phyloP scores from a whole-genome alignment of 768 basidiomycete genomes.

The Tulasnella calospora region DNA sequence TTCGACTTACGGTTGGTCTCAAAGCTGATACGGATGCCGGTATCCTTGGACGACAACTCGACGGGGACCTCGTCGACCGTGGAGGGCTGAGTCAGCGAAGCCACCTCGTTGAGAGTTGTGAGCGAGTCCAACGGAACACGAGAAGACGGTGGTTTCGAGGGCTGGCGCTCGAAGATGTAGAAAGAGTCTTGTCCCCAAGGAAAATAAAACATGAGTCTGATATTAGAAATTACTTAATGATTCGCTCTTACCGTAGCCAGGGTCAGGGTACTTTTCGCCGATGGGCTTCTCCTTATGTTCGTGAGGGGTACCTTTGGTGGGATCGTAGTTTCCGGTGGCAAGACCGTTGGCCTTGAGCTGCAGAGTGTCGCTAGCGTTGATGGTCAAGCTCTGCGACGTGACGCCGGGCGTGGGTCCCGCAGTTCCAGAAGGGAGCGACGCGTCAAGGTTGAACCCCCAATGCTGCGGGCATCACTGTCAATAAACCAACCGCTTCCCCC shows the following conservation, averaged over 20 bases:
- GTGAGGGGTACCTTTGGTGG: conserved; percentile 45
- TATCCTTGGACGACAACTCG: conserved; percentile 51
- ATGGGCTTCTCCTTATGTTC: conserved; percentile 50
- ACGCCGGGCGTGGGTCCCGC: conserved; percentile 46
- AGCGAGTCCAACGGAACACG: conserved; percentile 40
- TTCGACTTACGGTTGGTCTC: conserved; percentile 62
- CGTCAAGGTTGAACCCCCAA: conserved; percentile 79
- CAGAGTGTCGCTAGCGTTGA: conserved; percentile 51
- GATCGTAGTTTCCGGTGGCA: conserved; percentile 49
- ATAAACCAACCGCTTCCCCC: background rate
- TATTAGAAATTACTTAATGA: too few relatives aligned
- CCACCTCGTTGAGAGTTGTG: conserved; percentile 43
- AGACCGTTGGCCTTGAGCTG: conserved; percentile 50
- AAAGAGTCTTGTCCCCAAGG: conserved; percentile 52
- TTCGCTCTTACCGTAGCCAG: conserved; percentile 58
- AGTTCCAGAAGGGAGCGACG: conserved; percentile 45
- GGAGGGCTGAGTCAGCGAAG: conserved; percentile 43
- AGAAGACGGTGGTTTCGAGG: conserved; percentile 38
- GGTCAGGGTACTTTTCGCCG: conserved; percentile 52
- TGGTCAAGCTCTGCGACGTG: conserved; percentile 46
- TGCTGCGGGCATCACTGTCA: conserved; percentile 44
- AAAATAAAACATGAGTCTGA: background rate
- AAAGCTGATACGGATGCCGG: conserved; percentile 57
- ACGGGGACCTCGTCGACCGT: conserved; percentile 37
- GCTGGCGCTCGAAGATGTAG: conserved; percentile 46